Percentiles rank a stretch among this genome's conserved stretches.
Evolutionary conservation across 768 basidiomycete genomes (phyloP).

Genomic region (Lactifluus piperatus): DNA sequence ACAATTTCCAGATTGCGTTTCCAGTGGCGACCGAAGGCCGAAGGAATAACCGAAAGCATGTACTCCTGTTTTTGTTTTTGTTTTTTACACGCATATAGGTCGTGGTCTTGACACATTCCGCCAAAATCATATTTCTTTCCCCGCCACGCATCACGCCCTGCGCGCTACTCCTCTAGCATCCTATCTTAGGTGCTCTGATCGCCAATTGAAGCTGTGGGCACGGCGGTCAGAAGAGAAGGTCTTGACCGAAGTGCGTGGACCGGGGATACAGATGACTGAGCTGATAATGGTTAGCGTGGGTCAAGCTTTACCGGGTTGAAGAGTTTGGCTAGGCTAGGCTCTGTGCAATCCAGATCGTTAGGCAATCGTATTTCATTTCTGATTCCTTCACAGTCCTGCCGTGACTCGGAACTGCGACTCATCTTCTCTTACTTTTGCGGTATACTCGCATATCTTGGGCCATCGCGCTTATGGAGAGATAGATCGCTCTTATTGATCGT

Average conservation of each 20-base stretch:
- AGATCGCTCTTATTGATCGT: neutral
- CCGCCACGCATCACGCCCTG: conserved; percentile 63
- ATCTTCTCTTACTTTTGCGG: too few relatives aligned
- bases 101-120: conserved; percentile 68
- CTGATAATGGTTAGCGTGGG: neutral
- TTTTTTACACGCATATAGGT: too few relatives aligned
- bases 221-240: conserved; percentile 36
- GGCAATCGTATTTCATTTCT: too few relatives aligned
- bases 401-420: too few relatives aligned
- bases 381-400: too few relatives aligned
- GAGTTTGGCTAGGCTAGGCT: too few relatives aligned
- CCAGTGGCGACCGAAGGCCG: too few relatives aligned
- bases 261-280: conserved; percentile 55
- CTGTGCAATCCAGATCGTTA: too few relatives aligned
- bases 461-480: neutral
- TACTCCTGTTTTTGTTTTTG: too few relatives aligned
- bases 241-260: conserved; percentile 33
- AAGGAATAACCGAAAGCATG: too few relatives aligned
- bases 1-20: too few relatives aligned
- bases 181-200: conserved; percentile 70
- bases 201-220: conserved; percentile 64
- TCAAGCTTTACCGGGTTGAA: too few relatives aligned
- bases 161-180: conserved; percentile 77
- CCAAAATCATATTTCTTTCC: conserved; percentile 82
- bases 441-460: neutral